Base-by-base conservation (phyloP, 2,329 filamentous ascomycete species). In the Verticillium alfalfae region DNA sequence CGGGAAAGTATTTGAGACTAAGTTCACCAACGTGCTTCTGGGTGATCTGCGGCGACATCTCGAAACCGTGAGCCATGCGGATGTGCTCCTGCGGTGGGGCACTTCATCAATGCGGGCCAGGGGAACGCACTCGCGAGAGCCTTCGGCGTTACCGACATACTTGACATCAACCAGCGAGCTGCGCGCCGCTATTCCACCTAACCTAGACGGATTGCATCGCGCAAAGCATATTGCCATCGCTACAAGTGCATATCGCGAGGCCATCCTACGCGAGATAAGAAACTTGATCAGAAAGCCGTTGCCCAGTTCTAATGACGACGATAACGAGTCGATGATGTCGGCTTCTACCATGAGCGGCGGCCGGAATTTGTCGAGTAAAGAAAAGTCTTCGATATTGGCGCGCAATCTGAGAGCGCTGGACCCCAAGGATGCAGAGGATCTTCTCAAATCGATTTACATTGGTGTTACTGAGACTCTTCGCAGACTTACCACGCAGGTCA, bases 271-370 rank as follows among this genome's bases (percentile, higher is more conserved):
- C 58, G 95, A 99, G 74, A 89, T 98, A 72, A 90, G 94, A 68
- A 88, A 86, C 38, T 80, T 98, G 57, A 94, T 99, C 58, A 86
- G 93, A 60, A 86, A 88, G 62, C 90, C 94, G 31, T 81, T 99
- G 45, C 95, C 95, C 0, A 97, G 93, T 70, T 96, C 94, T 12
- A 95, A 87, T 68, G 95, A 99, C 63, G 94, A 98, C 67, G 95
- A 99, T 71, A 91, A 89, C 64, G 92, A 95, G 72, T 96, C 93
- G 0, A 89, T 94, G 78, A 88, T 94, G 76, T 93, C 93, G 1
- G 84, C 88, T 0, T 96, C 93, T 3, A 97, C 94, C 1, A 79
- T 86, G 60, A 84, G 85, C 64, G 86, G 86, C 52, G 88, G 88
- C 34, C 85, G 85, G 62, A 85, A 88, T 65, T 78, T 88, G 52